phyloP scores from a whole-genome alignment of 1,284 basidiomycete species.

The Erythrobasidium hasegawianum region DNA sequence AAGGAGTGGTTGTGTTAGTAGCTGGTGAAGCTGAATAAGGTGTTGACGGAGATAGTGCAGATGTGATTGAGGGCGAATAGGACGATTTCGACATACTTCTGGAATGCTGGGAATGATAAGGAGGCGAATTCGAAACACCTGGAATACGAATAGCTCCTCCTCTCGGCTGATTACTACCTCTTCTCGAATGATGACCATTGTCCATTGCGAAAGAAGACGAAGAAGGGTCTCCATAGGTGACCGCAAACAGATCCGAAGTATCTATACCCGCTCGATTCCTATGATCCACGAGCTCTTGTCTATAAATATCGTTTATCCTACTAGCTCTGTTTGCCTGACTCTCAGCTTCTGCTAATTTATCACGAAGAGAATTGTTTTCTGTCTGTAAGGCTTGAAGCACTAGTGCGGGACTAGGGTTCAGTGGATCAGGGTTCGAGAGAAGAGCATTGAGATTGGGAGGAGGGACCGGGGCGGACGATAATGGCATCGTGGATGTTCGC shows the following conservation, averaged over 20 bases:
- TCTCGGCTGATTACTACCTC: not conserved
- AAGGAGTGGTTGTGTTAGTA: slow-evolving; percentile 21
- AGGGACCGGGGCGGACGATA: not conserved
- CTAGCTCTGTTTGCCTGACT: not conserved
- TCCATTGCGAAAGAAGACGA: not conserved
- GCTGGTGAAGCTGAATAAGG: slow-evolving; percentile 26
- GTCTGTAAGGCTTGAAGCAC: slow-evolving; percentile 17
- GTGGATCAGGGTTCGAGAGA: slow-evolving; percentile 12
- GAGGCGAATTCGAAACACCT: slow-evolving; percentile 11
- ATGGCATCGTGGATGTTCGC: not conserved
- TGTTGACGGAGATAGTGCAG: slow-evolving; percentile 18
- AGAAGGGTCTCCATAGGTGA: not conserved
- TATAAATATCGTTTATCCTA: slow-evolving; percentile 18
- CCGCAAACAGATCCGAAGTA: slow-evolving; percentile 1
- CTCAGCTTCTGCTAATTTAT: slow-evolving; percentile 16
- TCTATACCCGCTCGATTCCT: slow-evolving; percentile 22
- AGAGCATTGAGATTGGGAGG: slow-evolving; percentile 12
- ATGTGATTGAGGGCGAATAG: slow-evolving; percentile 26
- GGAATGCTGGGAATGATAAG: not conserved
- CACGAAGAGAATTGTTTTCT: slow-evolving; percentile 18
- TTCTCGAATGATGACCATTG: slow-evolving; percentile 5
- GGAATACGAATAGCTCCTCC: slow-evolving; percentile 18
- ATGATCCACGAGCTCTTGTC: slow-evolving; percentile 15
- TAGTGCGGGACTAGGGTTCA: slow-evolving; percentile 16
- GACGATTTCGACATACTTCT: slow-evolving; percentile 19